Conservation (phyloP, 164 flowering plant genomes). For the Tetracentron sinense region DNA sequence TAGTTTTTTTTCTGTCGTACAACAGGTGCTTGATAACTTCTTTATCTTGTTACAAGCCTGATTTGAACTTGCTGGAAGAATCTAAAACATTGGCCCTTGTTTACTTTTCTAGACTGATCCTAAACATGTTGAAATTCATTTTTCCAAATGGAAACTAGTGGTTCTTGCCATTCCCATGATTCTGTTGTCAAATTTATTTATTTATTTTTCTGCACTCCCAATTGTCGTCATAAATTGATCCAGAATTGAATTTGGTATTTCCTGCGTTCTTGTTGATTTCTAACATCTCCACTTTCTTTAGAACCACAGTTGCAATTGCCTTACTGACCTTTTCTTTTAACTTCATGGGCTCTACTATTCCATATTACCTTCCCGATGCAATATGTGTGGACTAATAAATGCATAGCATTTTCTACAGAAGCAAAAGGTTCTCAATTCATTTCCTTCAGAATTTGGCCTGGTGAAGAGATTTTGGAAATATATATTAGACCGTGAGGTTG, state of each 20-base stretch:
- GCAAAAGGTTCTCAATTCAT: conserved; percentile 70
- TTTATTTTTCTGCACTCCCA: background rate
- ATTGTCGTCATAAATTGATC: background rate
- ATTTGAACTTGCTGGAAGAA: too few species aligned
- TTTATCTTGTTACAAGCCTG: too few species aligned
- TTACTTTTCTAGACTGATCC: too few species aligned
- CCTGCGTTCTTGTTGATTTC: background rate
- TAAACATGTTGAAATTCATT: too few species aligned
- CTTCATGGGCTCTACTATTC: background rate
- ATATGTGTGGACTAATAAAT: conserved; percentile 2
- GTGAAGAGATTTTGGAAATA: conserved; percentile 93
- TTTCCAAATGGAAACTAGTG: background rate
- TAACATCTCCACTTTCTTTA: too few species aligned
- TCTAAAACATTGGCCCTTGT: too few species aligned
- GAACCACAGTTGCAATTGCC: background rate
- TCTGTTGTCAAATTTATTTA: background rate
- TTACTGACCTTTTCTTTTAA: background rate
- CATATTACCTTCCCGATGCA: background rate
- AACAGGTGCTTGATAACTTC: too few species aligned
- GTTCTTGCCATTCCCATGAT: background rate
- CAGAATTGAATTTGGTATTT: background rate
- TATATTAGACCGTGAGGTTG: conserved; percentile 73
- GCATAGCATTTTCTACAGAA: conserved; percentile 43
- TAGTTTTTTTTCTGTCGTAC: too few species aligned
- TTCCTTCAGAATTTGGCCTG: conserved; percentile 63